Evolutionary conservation across 495 filamentous ascomycete species (phyloP).

Genomic region (Rhypophila decipiens): DNA sequence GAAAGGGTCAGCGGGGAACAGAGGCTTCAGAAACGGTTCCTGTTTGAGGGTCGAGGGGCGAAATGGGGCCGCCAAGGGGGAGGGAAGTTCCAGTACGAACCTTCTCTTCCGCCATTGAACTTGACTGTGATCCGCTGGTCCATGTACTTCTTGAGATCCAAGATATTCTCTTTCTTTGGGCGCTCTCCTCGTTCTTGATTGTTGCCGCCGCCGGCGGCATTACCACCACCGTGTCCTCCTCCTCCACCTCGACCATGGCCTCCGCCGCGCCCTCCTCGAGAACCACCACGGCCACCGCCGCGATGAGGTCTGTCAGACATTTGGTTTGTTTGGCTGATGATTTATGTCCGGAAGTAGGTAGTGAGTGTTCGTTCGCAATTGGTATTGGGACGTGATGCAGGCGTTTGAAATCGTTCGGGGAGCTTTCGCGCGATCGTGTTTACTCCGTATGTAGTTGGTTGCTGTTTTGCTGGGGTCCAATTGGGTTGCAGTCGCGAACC

Average conservation of each 20-base stretch:
- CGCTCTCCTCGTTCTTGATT: constrained; percentile 54
- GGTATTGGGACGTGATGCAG: too few relatives aligned
- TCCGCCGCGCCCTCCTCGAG: constrained; percentile 44
- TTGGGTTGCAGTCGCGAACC: too few relatives aligned
- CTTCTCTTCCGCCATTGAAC: constrained; percentile 92
- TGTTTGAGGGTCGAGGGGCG: background rate
- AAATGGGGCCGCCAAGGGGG: background rate
- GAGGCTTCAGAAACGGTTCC: too few relatives aligned
- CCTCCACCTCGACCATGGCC: constrained; percentile 26
- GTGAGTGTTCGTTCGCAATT: too few relatives aligned
- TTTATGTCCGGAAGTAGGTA: too few relatives aligned
- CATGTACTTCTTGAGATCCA: constrained; percentile 91
- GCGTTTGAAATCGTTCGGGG: too few relatives aligned
- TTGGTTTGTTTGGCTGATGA: too few relatives aligned
- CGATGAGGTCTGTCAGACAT: constrained; percentile 1
- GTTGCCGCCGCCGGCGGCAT: constrained; percentile 39
- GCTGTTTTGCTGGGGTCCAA: too few relatives aligned
- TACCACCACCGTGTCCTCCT: background rate
- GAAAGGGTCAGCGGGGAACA: too few relatives aligned
- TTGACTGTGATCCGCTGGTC: constrained; percentile 92
- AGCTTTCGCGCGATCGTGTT: too few relatives aligned
- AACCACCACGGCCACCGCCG: constrained; percentile 37
- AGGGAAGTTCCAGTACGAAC: constrained; percentile 37
- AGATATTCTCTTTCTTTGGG: constrained; percentile 96
- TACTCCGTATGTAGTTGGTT: too few relatives aligned